Evolutionary conservation across 106 monocot species (phyloP), one percentile per base, ranked within the genome.

Genomic region (Amphibolis antarctica): DNA sequence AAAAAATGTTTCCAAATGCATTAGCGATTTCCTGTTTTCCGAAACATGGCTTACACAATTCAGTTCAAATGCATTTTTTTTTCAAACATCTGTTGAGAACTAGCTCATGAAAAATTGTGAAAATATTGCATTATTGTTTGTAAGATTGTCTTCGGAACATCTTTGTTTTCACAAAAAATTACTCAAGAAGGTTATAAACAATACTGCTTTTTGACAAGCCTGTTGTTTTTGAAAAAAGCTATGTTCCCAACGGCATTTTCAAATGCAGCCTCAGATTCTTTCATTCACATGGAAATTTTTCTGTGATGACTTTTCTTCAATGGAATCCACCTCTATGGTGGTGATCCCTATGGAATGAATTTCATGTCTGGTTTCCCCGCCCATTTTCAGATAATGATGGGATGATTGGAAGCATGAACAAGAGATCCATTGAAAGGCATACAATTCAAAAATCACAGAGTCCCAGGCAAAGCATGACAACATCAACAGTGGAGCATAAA

Each of bases 321-420:
- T 28, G 15, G 12, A 28, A 58, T 12, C 5, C 28, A 17, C 25
- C 27, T 10, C 29, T 17, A 3, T 15, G 3, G 12, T 11, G n/a
- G 29, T 15, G 12, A 15, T 10, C 44, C 25, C 52, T 17, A 65
- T n/a, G 1, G 53, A 30, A n/a, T 42, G 29, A 6, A 5, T 20
- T 12, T 46, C 1, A 63, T 19, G 30, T 64, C 9, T 49, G 9
- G 10, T 29, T 28, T 11, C 18, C 17, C 43, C 36, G 0, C 29
- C 28, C 27, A 3, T 28, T 36, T 58, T n/a, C 64, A 72, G 72
- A 72, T 58, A 72, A 72, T 6, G 72, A 72, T 47, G 65, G 22
- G 4, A 56, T 72, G 64, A 72, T 58, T 46, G 72, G 72, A 65
- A 45, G 57, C 27, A 52, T 64, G 26, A 72, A 72, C 54, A 42